Conservation (phyloP, 139 green algal species). For the Picocystis salinarum region DNA sequence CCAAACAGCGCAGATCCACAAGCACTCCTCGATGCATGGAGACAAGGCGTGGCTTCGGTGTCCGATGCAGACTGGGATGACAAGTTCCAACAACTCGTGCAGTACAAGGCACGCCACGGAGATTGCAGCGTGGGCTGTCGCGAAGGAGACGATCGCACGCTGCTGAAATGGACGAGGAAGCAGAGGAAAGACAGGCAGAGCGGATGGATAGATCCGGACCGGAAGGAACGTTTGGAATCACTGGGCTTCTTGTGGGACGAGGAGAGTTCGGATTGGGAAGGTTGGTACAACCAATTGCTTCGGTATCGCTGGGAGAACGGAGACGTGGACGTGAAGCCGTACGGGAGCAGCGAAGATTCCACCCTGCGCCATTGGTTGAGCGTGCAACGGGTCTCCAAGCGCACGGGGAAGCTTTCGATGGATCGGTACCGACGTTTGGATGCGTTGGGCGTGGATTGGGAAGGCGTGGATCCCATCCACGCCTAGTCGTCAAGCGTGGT, state of each 20-base stretch:
- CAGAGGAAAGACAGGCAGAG: background rate
- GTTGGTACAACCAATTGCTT: background rate
- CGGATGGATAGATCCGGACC: background rate
- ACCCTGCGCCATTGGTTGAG: background rate
- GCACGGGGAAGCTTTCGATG: background rate
- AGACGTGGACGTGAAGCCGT: constrained; percentile 1
- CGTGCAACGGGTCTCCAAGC: background rate
- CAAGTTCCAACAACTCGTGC: background rate
- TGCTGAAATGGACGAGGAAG: background rate
- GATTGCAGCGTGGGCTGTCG: background rate
- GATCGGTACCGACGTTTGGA: background rate
- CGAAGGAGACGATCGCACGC: background rate
- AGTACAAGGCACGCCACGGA: background rate
- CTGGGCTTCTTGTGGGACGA: background rate
- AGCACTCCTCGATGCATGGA: background rate
- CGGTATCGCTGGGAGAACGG: background rate
- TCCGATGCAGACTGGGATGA: background rate
- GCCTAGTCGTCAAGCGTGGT: too few relatives aligned
- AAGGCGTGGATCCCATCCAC: background rate
- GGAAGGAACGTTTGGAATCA: background rate
- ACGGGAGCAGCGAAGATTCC: background rate
- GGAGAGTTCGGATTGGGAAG: background rate
- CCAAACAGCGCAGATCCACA: background rate
- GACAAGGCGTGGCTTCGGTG: background rate
- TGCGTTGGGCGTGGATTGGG: background rate